These are phyloP conservation scores for Debaryomyces prosopidis DNA, from an alignment of 805 yeast genomes.

Conservation along the genomic window DNA sequence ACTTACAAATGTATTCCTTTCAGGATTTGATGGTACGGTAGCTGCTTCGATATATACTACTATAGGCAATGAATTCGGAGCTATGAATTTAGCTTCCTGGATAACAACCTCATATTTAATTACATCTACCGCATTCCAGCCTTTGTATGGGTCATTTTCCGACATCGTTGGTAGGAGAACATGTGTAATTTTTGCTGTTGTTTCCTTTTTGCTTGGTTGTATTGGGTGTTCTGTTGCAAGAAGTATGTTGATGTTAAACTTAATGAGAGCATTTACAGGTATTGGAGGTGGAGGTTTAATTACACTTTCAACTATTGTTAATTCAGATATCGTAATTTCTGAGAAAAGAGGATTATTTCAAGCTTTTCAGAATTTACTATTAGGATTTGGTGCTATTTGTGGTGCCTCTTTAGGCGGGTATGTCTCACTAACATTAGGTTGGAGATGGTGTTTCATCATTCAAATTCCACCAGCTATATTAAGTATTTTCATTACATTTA, in stretches of 20 bases:
- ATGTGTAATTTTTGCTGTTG: constrained; percentile 35
- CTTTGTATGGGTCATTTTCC: constrained; percentile 40
- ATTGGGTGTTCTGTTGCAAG: constrained; percentile 33
- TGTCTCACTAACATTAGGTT: constrained; percentile 53
- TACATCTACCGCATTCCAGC: constrained; percentile 43
- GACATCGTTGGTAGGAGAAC: constrained; percentile 38
- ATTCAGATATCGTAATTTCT: constrained; percentile 37
- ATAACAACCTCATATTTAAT: constrained; percentile 43
- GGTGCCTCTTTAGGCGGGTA: constrained; percentile 71
- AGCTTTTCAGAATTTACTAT: constrained; percentile 37
- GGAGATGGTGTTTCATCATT: constrained; percentile 62
- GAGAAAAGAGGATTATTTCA: constrained; percentile 40
- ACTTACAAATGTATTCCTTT: constrained; percentile 39
- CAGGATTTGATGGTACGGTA: constrained; percentile 50
- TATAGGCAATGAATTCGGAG: constrained; percentile 43
- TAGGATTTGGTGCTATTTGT: constrained; percentile 51
- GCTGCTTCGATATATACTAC: constrained; percentile 50
- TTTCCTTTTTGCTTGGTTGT: constrained; percentile 34
- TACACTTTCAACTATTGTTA: constrained; percentile 37
- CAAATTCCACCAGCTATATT: constrained; percentile 54
- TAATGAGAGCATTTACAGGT: constrained; percentile 39
- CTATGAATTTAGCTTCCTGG: constrained; percentile 40
- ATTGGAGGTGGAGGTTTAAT: constrained; percentile 44
- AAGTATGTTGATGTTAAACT: constrained; percentile 25
- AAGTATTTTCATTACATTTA: constrained; percentile 35